Base-by-base conservation (phyloP, 805 yeast genomes). In the Saturnispora quitensis region DNA sequence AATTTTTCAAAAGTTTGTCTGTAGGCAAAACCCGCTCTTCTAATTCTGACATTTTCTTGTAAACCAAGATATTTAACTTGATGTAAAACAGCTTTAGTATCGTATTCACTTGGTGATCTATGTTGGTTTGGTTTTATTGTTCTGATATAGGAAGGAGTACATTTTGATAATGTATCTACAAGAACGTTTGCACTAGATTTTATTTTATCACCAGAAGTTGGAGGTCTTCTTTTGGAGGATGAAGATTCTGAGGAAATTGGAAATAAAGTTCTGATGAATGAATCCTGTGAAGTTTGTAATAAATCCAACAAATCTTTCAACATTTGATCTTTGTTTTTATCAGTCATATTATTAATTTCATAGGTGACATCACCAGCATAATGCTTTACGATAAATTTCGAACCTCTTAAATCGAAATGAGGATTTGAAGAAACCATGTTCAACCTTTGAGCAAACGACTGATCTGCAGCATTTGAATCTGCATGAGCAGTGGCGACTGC, bases 401-500 rank as follows among this genome's bases (percentile, higher is more conserved):
- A 78, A 56, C 86, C 82, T 63, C 99, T 82, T 60, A 86, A 78
- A 61, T 90, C 97, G 64, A 93, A 89, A 67, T 93, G 95, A 24
- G 87, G 84, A 67, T 89, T 90, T 22, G 77, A 68, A 6, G 89
- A 73, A 53, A 93, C 86, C 81, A 87, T 76, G 59, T 89, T 86
- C 62, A 93, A 75, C 69, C 97, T 79, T 73, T 89, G 96, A 17
- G 93, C 86, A 68, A 93, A 93, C 1, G 95, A 87, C 70, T 89
- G 96, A 68, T 93, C 99, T 2, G 98, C 98, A 18, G 98, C 99
- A 49, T 73, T 76, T 1, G 97, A 85, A 64, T 93, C 98, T 3
- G 99, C 99, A 66, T 93, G 99, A 0, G 99, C 99, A 27, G 98
- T 93, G 36, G 97, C 97, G 62, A 89, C 84, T 0, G 98, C 91